phyloP scores from a whole-genome alignment of 805 yeast species.

The Candida berthetii region DNA sequence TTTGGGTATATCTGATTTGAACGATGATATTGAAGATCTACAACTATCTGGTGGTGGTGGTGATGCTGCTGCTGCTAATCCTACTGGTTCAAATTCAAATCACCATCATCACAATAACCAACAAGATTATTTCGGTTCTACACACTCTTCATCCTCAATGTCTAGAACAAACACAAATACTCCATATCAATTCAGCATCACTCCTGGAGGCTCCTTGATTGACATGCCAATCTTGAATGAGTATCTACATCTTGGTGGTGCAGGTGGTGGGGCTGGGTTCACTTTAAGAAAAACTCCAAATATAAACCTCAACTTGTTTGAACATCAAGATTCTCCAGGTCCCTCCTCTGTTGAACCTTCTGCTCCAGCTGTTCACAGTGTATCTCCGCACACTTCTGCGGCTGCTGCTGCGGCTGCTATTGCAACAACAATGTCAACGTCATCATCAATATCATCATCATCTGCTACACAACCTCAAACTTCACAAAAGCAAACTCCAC shows the following conservation, averaged over 20 bases:
- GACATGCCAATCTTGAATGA: slow-evolving; percentile 31
- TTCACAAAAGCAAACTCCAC: too few species aligned
- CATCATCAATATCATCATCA: neutral
- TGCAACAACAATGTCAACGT: neutral
- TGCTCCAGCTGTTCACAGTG: too few species aligned
- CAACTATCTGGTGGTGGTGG: slow-evolving; percentile 19
- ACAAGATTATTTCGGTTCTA: slow-evolving; percentile 3
- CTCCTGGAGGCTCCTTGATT: slow-evolving; percentile 19
- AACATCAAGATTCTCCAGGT: slow-evolving; percentile 7
- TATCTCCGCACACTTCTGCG: too few species aligned
- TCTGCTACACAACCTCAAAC: neutral
- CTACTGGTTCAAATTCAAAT: neutral
- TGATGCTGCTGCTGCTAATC: slow-evolving; percentile 16
- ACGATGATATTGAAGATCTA: slow-evolving; percentile 15
- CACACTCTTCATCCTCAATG: neutral
- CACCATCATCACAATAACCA: neutral
- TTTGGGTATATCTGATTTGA: slow-evolving; percentile 24
- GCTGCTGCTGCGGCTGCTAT: slow-evolving; percentile 1
- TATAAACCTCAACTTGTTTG: slow-evolving; percentile 12
- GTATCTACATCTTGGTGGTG: slow-evolving; percentile 31
- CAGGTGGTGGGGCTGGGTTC: slow-evolving; percentile 36
- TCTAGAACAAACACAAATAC: slow-evolving; percentile 5
- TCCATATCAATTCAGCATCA: slow-evolving; percentile 17
- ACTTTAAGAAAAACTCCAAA: slow-evolving; percentile 7
- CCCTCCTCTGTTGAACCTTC: slow-evolving; percentile 7